Evolutionary conservation across 1,284 basidiomycete genomes (phyloP), one percentile per base, ranked within the genome.

Genomic region (Fomitopsis pinicola): DNA sequence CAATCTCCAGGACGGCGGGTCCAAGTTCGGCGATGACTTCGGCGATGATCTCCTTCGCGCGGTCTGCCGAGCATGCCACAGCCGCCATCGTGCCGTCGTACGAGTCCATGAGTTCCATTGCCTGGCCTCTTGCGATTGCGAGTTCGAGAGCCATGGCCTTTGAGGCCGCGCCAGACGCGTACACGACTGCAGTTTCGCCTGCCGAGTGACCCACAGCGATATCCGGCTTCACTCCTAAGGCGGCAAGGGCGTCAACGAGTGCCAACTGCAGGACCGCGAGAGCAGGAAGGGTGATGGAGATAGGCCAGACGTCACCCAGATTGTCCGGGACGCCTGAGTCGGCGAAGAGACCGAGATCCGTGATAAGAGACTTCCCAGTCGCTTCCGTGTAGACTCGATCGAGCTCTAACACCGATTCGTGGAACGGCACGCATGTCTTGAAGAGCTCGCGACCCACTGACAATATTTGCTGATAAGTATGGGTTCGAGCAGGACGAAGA

Each of bases 221-320:
- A 45, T 77, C 71, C 0, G 80, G 77, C 6, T 62, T 62, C 26
- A 80, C 58, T 6, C 77, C 76, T 7, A 78, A 44, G 28, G 66
- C 66, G 4, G 62, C 59, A 0, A 82, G 66, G 1, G 77, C 67
- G 48, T 82, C 80, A 55, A 76, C 72, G 5, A 80, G 64, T 0
- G 79, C 80, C 2, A 81, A 75, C 62, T 82, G 80, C 58, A 80
- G 58, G 55, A 81, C 78, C 1, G 76, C 67, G 9, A 81, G 59
- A 0, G 78, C 69, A 6, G 77, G 75, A 5, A 78, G 67, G 2
- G 70, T 78, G 9, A 78, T 59, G 0, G 58, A 60, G 30, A 73
- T 70, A 7, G 75, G 75, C 62, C 74, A 73, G 3, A 73, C 70
- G 9, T 74, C 72, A 68, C 72, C 74, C 17, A 73, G 66, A 2